phyloP scores from a whole-genome alignment of 306 rosid genomes.

The Glycyrrhiza uralensis region DNA sequence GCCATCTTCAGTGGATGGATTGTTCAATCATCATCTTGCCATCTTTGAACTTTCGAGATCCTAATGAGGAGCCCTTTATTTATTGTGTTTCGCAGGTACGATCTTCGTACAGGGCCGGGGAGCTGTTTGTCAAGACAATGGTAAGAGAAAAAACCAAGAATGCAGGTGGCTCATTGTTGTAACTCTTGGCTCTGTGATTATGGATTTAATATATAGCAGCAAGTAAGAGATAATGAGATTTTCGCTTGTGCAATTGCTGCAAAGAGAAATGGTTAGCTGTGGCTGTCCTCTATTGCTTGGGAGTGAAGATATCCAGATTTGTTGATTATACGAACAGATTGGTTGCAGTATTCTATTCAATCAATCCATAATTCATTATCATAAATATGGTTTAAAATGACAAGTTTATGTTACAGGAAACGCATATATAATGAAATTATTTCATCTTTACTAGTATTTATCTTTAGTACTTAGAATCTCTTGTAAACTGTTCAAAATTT shows the following conservation, averaged over 20 bases:
- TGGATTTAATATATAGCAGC: background rate
- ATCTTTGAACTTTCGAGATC: background rate
- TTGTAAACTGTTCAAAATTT: no score
- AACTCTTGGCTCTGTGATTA: constrained; percentile 6
- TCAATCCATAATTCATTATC: background rate
- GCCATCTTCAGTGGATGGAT: background rate
- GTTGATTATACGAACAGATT: background rate
- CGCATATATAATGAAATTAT: background rate
- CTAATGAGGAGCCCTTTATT: background rate
- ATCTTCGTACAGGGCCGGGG: constrained; percentile 95
- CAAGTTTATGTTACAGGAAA: background rate
- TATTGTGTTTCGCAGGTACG: constrained; percentile 59
- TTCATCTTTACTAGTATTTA: no score
- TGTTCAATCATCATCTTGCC: background rate
- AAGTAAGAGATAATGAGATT: constrained; percentile 9
- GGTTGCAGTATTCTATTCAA: background rate
- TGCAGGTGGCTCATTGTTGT: constrained; percentile 18
- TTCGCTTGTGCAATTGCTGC: background rate
- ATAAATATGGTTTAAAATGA: background rate
- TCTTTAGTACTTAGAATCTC: no score
- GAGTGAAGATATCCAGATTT: background rate
- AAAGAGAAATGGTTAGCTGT: constrained; percentile 21
- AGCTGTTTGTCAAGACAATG: constrained; percentile 89
- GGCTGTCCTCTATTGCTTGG: background rate
- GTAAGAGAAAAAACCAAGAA: constrained; percentile 52